Evolutionary conservation across 768 basidiomycete species (phyloP), one percentile per base, ranked within the genome.

Genomic region (Botryobasidium botryosum): DNA sequence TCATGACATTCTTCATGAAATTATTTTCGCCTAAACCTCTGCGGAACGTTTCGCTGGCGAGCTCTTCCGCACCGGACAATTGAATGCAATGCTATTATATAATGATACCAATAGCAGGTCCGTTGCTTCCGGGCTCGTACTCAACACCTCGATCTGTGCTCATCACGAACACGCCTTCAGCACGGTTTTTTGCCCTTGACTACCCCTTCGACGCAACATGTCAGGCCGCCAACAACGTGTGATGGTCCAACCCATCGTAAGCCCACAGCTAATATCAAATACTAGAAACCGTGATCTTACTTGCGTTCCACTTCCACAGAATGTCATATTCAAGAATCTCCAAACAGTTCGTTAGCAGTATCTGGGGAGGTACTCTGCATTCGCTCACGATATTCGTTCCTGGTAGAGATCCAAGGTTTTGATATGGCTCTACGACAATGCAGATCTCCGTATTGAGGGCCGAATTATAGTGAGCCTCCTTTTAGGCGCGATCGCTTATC

Each of bases 171-270:
- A n/a, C n/a, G n/a, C n/a, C n/a, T n/a, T n/a, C n/a, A n/a, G n/a
- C n/a, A n/a, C n/a, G n/a, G n/a, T n/a, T n/a, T n/a, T n/a, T n/a
- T n/a, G n/a, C n/a, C n/a, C n/a, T n/a, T n/a, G n/a, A n/a, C n/a
- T n/a, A n/a, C n/a, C n/a, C n/a, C n/a, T n/a, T n/a, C n/a, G n/a
- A 12, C 12, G 15, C 40, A 76, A 57, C 61, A 96, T 96, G 90
- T 87, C 84, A 27, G 77, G 75, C 56, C 81, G 88, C 57, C 85
- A 87, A 60, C 82, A 88, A 59, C 83, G 88, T 59, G 91, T 96
- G 71, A 88, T 96, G 87, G 92, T 96, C 50, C 92, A 96, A 65
- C 90, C 90, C 77, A 94, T 94, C 78, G 91, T 92, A 63, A 56
- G 85, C 68, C 33, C 10, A 1, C 20, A 15, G 15, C 20, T 29